A percentile compares a stretch with the other conserved stretches of the same genome.
phyloP scores from a whole-genome alignment of 2,329 filamentous ascomycete species.

The Apiospora kogelbergensis region DNA sequence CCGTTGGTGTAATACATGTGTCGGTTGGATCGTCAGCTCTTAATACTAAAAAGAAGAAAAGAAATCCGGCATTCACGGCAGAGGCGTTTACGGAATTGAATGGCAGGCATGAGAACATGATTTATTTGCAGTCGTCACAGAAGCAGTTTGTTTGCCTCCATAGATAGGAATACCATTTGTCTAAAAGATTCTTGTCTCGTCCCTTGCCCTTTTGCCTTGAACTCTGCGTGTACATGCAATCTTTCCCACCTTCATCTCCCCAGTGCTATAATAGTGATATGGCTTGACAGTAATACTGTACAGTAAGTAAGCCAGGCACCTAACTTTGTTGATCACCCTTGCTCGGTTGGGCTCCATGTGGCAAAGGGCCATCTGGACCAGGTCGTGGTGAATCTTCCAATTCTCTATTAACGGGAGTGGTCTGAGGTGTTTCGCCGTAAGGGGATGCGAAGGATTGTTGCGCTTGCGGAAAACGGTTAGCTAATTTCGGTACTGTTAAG shows the following conservation, averaged over 20 bases:
- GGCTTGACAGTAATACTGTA: neutral
- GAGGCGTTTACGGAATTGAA: constrained; percentile 2
- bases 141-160: neutral
- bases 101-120: constrained; percentile 2
- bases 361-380: no score
- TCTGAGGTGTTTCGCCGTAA: no score
- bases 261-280: neutral
- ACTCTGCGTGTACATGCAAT: neutral
- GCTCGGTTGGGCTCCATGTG: no score
- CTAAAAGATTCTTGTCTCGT: neutral
- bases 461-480: no score
- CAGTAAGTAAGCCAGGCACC: neutral
- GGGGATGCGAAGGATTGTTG: no score
- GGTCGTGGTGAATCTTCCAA: no score
- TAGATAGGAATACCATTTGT: constrained; percentile 1
- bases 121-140: neutral
- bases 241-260: neutral
- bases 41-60: neutral
- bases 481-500: no score
- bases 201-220: no score
- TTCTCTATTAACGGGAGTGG: no score
- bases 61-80: neutral
- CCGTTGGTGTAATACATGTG: neutral
- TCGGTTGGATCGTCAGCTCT: neutral
- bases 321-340: no score